phyloP scores from a whole-genome alignment of 1,284 basidiomycete genomes.

The Ganoderma leucocontextum region DNA sequence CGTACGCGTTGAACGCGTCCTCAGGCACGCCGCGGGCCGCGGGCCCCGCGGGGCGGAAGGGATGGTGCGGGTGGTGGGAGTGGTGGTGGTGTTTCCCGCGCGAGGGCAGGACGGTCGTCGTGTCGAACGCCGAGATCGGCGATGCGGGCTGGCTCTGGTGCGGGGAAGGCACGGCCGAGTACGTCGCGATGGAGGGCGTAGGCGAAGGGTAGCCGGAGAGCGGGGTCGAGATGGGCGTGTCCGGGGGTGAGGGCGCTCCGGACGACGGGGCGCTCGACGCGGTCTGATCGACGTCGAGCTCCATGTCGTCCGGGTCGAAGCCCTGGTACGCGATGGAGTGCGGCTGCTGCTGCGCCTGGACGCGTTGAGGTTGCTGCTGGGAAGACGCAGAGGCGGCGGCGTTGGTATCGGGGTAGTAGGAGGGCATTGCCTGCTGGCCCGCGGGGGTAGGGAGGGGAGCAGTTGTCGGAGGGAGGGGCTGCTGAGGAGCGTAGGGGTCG shows the following conservation, averaged over 20 bases:
- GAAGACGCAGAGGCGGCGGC: slow-evolving; percentile 34
- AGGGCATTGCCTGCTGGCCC: slow-evolving; percentile 44
- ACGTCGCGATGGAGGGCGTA: slow-evolving; percentile 43
- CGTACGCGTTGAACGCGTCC: slow-evolving; percentile 50
- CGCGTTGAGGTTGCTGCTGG: slow-evolving; percentile 43
- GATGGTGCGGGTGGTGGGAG: slow-evolving; percentile 34
- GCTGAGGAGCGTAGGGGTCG: slow-evolving; percentile 58
- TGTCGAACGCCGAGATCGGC: slow-evolving; percentile 58
- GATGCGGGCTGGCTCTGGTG: slow-evolving; percentile 47
- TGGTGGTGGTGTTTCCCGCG: slow-evolving; percentile 38
- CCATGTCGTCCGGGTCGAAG: slow-evolving; percentile 84
- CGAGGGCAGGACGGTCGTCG: slow-evolving; percentile 53
- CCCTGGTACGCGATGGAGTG: slow-evolving; percentile 29
- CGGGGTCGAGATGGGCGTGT: slow-evolving; percentile 49
- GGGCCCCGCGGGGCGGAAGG: slow-evolving; percentile 26
- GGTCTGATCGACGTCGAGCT: slow-evolving; percentile 66
- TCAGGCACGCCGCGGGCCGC: slow-evolving; percentile 29
- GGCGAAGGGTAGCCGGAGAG: slow-evolving; percentile 54
- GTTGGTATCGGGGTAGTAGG: slow-evolving; percentile 37
- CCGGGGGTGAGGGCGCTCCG: slow-evolving; percentile 48
- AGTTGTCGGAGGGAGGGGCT: slow-evolving; percentile 34
- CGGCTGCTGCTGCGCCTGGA: slow-evolving; percentile 21
- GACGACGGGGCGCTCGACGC: slow-evolving; percentile 45
- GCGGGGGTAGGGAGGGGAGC: slow-evolving; percentile 39
- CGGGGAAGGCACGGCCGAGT: slow-evolving; percentile 41